Percentiles rank a stretch among this genome's conserved stretches.
Evolutionary conservation across 2,329 filamentous ascomycete genomes (phyloP).

Genomic region (Phoma herbarum): DNA sequence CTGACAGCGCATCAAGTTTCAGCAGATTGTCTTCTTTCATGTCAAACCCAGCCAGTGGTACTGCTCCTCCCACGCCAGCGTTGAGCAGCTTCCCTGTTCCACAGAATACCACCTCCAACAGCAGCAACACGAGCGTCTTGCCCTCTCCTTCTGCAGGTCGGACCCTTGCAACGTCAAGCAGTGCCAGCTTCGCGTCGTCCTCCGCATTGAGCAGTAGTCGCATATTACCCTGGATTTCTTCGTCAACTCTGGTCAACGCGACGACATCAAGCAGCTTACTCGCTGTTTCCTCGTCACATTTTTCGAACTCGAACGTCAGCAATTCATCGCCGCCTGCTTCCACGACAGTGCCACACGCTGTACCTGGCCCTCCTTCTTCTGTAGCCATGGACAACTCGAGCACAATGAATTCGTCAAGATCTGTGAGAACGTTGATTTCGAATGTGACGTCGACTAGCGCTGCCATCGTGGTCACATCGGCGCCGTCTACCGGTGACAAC

Average conservation of each 20-base stretch:
- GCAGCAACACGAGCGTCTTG: not conserved
- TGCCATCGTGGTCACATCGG: conserved; percentile 1
- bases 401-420: not conserved
- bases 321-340: not conserved
- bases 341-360: not conserved
- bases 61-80: not conserved
- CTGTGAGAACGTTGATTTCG: not conserved
- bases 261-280: not conserved
- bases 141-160: not conserved
- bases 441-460: not conserved
- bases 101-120: not conserved
- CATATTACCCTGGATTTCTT: not conserved
- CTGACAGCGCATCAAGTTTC: not conserved
- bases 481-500: not conserved
- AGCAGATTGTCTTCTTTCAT: not conserved
- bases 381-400: not conserved
- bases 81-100: not conserved
- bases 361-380: not conserved
- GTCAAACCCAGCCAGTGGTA: not conserved
- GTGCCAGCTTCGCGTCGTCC: not conserved
- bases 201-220: not conserved
- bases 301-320: not conserved
- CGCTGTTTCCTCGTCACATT: not conserved
- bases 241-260: not conserved
- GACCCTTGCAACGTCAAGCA: not conserved